A percentile compares a stretch with the other conserved stretches of the same genome.
These are phyloP conservation scores for Candida incommunis DNA, from an alignment of 805 yeast species.

Conservation along the genomic window DNA sequence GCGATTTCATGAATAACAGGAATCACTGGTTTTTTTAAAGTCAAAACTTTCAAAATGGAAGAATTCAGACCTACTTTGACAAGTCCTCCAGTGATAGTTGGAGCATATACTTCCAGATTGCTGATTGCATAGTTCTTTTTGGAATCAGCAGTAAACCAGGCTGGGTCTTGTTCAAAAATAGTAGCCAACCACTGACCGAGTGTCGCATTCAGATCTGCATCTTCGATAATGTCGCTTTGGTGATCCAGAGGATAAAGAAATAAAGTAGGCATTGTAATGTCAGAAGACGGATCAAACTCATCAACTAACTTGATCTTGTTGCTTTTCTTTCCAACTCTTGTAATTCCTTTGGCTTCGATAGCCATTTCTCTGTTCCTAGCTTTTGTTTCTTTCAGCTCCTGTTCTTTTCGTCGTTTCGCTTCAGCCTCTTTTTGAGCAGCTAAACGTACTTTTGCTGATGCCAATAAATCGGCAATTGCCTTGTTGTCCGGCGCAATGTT, in stretches of 20 bases:
- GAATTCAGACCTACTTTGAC: conserved; percentile 73
- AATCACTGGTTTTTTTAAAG: conserved; percentile 45
- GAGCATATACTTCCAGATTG: conserved; percentile 63
- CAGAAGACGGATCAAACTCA: conserved; percentile 37
- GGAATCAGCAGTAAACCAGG: conserved; percentile 50
- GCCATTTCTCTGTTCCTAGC: conserved; percentile 6
- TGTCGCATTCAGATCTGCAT: conserved; percentile 57
- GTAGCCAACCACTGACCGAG: conserved; percentile 47
- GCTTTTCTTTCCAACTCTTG: conserved; percentile 21
- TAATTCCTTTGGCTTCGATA: conserved; percentile 9
- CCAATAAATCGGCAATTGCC: conserved; percentile 35
- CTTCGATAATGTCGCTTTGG: conserved; percentile 71
- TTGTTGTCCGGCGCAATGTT: conserved; percentile 44
- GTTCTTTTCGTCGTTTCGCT: conserved; percentile 20
- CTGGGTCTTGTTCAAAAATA: conserved; percentile 51
- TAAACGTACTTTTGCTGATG: conserved; percentile 27
- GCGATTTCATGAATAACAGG: conserved; percentile 68
- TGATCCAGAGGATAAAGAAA: conserved; percentile 70
- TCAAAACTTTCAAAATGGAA: conserved; percentile 47
- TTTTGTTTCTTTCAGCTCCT: conserved; percentile 14
- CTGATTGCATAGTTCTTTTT: conserved; percentile 37
- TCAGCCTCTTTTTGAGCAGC: conserved; percentile 14
- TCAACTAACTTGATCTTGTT: conserved; percentile 17
- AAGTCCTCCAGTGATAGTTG: conserved; percentile 70
- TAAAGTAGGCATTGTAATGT: conserved; percentile 68